phyloP scores from a whole-genome alignment of 1,284 basidiomycete genomes.

The Ceratobasidium sp. region DNA sequence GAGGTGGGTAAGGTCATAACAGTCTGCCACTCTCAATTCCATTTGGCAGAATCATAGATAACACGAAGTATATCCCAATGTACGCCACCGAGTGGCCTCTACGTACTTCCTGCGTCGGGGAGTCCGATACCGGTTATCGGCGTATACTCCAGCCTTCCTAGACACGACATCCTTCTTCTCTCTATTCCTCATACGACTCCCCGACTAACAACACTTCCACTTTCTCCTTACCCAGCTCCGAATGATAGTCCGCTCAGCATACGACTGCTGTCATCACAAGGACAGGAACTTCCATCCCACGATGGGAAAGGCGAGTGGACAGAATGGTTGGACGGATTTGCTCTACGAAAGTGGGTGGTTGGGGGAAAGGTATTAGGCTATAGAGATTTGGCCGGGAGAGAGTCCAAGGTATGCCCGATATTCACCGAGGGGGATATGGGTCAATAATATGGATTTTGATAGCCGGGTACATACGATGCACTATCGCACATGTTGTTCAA shows the following conservation, averaged over 20 bases:
- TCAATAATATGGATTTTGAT: conserved; percentile 5
- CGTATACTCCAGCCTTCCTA: conserved; percentile 64
- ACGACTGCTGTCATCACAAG: conserved; percentile 57
- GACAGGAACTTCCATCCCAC: conserved; percentile 6
- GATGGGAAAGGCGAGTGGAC: conserved; percentile 39
- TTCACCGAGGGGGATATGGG: too few relatives aligned
- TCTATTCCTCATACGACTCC: conserved; percentile 49
- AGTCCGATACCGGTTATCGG: conserved; percentile 57
- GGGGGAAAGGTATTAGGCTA: conserved; percentile 62
- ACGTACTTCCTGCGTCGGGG: conserved; percentile 48
- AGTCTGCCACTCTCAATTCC: conserved; percentile 8
- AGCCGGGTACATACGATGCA: conserved; percentile 74
- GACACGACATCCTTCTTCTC: conserved; percentile 64
- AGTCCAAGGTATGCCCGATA: conserved; percentile 57
- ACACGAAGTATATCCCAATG: conserved; percentile 6
- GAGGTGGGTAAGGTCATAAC: too few relatives aligned
- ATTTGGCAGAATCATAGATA: conserved; percentile 30
- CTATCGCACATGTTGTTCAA: conserved; percentile 65
- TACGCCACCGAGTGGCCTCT: conserved; percentile 7
- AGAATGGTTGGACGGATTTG: conserved; percentile 30
- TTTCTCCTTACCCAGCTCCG: conserved; percentile 70
- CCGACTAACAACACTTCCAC: conserved; percentile 59
- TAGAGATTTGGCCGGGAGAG: conserved; percentile 62
- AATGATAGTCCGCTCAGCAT: conserved; percentile 59
- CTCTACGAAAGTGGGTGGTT: conserved; percentile 57